Evolutionary conservation across 2,329 filamentous ascomycete genomes (phyloP).

Genomic region (Claviceps pazoutovae): DNA sequence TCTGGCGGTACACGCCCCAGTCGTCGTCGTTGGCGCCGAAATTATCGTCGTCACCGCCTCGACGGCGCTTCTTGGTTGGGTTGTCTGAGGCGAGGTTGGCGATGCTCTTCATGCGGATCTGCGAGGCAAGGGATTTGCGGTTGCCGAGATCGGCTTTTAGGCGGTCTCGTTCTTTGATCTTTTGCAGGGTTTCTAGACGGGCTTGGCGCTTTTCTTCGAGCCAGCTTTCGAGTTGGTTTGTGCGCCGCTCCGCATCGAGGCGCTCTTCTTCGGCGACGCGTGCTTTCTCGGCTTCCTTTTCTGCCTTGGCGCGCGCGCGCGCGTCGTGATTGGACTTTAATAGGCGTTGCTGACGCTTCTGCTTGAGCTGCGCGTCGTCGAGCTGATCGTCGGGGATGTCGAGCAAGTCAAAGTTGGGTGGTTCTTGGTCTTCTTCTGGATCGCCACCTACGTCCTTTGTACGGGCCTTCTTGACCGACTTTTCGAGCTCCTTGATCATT

Average conservation of each 20-base stretch:
- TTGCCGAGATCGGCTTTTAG: slow-evolving; percentile 92
- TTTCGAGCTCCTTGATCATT: slow-evolving; percentile 77
- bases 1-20: slow-evolving; percentile 92
- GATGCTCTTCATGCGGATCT: slow-evolving; percentile 97
- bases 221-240: slow-evolving; percentile 77
- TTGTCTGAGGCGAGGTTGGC: slow-evolving; percentile 89
- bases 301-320: slow-evolving; percentile 80
- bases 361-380: slow-evolving; percentile 79
- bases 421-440: slow-evolving; percentile 67
- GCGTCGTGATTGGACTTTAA: slow-evolving; percentile 94
- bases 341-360: slow-evolving; percentile 82
- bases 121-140: slow-evolving; percentile 87
- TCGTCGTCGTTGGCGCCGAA: slow-evolving; percentile 97
- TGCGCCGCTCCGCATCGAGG: slow-evolving; percentile 67
- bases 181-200: slow-evolving; percentile 56
- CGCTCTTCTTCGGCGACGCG: slow-evolving; percentile 71
- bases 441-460: slow-evolving; percentile 85
- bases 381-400: slow-evolving; percentile 85
- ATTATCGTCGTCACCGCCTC: slow-evolving; percentile 84
- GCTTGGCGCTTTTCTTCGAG: slow-evolving; percentile 66
- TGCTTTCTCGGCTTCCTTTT: slow-evolving; percentile 87
- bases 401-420: slow-evolving; percentile 74
- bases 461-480: slow-evolving; percentile 73
- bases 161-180: slow-evolving; percentile 85
- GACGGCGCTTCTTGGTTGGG: slow-evolving; percentile 68